Percentiles rank a stretch among this genome's conserved stretches.
These are phyloP conservation scores for Pulveroboletus sp. DNA, from an alignment of 768 basidiomycete species.

Conservation along the genomic window DNA sequence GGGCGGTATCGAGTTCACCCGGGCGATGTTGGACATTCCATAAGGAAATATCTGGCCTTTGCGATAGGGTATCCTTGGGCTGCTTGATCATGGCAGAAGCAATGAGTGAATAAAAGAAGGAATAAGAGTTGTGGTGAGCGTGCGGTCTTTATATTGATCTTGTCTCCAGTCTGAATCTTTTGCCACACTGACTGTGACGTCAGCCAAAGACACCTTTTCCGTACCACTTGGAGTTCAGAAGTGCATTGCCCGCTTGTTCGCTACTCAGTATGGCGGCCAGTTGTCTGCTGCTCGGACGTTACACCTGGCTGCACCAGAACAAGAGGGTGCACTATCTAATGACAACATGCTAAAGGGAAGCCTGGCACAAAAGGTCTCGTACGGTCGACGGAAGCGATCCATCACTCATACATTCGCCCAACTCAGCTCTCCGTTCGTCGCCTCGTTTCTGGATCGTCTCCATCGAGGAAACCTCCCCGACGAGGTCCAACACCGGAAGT, in stretches of 20 bases:
- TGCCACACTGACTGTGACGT: too few relatives aligned
- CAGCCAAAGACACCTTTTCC: too few relatives aligned
- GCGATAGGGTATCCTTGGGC: neutral
- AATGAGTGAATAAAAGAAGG: neutral
- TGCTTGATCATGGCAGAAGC: slow-evolving; percentile 12
- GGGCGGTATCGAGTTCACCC: slow-evolving; percentile 9
- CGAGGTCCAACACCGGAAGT: slow-evolving; percentile 69
- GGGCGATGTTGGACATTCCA: slow-evolving; percentile 5
- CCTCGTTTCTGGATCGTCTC: slow-evolving; percentile 33
- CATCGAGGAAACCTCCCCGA: slow-evolving; percentile 41
- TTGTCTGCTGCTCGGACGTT: too few relatives aligned
- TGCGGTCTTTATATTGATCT: slow-evolving; percentile 9
- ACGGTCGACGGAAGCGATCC: slow-evolving; percentile 19
- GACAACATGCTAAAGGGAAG: slow-evolving; percentile 4
- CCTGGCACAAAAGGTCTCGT: slow-evolving; percentile 21
- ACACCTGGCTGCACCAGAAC: neutral
- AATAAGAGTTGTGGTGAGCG: slow-evolving; percentile 1
- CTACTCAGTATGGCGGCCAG: too few relatives aligned
- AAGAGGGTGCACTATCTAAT: neutral
- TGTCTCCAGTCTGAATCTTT: neutral
- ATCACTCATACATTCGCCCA: slow-evolving; percentile 30
- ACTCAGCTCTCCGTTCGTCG: slow-evolving; percentile 31
- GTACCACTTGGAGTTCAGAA: too few relatives aligned
- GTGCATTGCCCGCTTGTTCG: too few relatives aligned
- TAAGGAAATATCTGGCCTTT: slow-evolving; percentile 14